Conservation (phyloP, 106 monocot species). For the Posidonia australis region DNA sequence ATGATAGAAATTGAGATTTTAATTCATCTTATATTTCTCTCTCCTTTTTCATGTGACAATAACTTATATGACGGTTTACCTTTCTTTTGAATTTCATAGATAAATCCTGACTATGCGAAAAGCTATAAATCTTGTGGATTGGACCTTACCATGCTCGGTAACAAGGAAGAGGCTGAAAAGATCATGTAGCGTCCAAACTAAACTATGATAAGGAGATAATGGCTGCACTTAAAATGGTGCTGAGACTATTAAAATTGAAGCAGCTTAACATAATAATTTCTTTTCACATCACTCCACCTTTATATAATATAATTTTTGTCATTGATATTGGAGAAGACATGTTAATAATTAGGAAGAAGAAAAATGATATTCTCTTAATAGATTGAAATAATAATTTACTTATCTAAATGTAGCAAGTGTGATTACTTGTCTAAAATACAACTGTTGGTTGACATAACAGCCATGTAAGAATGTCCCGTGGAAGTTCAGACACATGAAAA, state of each 20-base stretch:
- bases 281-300: neutral
- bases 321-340: too few species aligned
- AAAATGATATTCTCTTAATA: too few species aligned
- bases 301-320: neutral
- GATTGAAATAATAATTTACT: too few species aligned
- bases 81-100: slow-evolving; percentile 41
- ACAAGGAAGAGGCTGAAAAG: slow-evolving; percentile 80
- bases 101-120: slow-evolving; percentile 95
- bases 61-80: neutral
- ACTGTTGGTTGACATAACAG: too few species aligned
- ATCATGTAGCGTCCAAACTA: slow-evolving; percentile 79
- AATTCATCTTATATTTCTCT: neutral
- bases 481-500: too few species aligned
- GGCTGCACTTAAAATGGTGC: slow-evolving; percentile 80
- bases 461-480: too few species aligned
- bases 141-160: slow-evolving; percentile 78
- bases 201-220: slow-evolving; percentile 93
- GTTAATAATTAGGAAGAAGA: too few species aligned
- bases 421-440: too few species aligned
- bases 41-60: neutral
- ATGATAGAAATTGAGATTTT: too few species aligned
- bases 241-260: neutral
- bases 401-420: too few species aligned
- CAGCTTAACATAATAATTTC: neutral
- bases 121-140: slow-evolving; percentile 89